phyloP scores from a whole-genome alignment of 2,329 filamentous ascomycete genomes.

The Phyllosticta citribraziliensis region DNA sequence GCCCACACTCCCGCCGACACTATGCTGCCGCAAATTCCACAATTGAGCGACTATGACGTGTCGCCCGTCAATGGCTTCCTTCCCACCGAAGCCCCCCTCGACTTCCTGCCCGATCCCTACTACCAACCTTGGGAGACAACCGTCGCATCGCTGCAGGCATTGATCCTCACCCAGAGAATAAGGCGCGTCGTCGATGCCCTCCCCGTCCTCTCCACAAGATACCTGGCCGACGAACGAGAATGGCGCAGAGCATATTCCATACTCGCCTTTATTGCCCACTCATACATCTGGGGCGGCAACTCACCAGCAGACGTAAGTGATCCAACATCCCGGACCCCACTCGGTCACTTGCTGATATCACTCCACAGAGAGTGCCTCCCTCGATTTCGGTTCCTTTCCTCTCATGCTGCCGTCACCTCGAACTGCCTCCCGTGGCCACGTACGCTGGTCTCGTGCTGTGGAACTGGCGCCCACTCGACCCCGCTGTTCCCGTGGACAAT shows the following conservation, averaged over 20 bases:
- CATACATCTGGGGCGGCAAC: conserved; percentile 82
- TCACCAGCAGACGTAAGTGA: conserved; percentile 56
- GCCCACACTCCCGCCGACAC: not conserved
- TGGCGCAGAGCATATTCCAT: conserved; percentile 83
- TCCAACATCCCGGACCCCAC: not conserved
- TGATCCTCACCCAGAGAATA: conserved; percentile 77
- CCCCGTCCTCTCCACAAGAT: conserved; percentile 71
- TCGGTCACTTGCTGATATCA: conserved; percentile 1
- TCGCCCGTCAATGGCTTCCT: conserved; percentile 68
- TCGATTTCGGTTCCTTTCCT: conserved; percentile 77
- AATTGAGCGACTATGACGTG: conserved; percentile 9
- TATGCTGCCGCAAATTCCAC: conserved; percentile 10
- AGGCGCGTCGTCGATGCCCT: conserved; percentile 70
- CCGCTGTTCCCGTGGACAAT: conserved; percentile 68
- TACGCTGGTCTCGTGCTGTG: conserved; percentile 88
- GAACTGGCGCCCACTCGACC: conserved; percentile 93
- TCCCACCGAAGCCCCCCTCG: conserved; percentile 68
- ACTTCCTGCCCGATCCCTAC: conserved; percentile 75
- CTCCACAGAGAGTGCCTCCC: conserved; percentile 54
- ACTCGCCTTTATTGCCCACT: conserved; percentile 70
- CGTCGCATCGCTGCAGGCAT: conserved; percentile 71
- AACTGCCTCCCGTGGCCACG: conserved; percentile 85
- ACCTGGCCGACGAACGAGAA: conserved; percentile 74
- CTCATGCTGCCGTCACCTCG: conserved; percentile 63
- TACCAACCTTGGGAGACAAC: conserved; percentile 93